Evolutionary conservation across 2,329 filamentous ascomycete species (phyloP).

Genomic region (Gliomastix tumulicola): DNA sequence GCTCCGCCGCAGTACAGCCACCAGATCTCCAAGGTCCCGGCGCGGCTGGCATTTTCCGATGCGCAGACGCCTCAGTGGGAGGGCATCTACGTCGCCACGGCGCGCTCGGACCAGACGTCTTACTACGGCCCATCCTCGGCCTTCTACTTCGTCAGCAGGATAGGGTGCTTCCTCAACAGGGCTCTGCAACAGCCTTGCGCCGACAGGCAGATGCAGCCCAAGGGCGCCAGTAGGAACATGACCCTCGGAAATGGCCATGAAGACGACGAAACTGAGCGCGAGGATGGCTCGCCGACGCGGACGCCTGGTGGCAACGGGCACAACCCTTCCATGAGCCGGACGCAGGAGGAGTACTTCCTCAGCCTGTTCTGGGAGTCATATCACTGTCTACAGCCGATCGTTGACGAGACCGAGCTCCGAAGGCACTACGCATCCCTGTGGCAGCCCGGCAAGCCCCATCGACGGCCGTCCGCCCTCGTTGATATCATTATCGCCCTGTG

Average conservation of each 20-base stretch:
- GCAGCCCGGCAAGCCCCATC: conserved; percentile 6
- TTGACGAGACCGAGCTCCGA: conserved; percentile 5
- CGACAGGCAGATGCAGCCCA: conserved; percentile 7
- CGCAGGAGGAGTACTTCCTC: conserved; percentile 38
- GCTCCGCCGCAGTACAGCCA: too few species aligned
- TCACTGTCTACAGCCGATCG: conserved; percentile 4
- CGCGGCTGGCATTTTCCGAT: not conserved
- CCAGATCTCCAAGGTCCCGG: not conserved
- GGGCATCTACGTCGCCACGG: conserved; percentile 25
- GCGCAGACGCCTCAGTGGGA: conserved; percentile 12
- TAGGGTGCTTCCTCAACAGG: conserved; percentile 25
- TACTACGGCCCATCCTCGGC: conserved; percentile 37
- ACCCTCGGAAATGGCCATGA: conserved; percentile 2
- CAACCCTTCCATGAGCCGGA: conserved; percentile 18
- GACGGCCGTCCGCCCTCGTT: conserved; percentile 39
- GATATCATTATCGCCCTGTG: conserved; percentile 45
- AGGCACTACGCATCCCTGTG: conserved; percentile 5
- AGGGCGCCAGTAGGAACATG: conserved; percentile 7
- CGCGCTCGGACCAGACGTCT: conserved; percentile 23
- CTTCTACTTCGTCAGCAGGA: conserved; percentile 35
- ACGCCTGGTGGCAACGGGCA: not conserved
- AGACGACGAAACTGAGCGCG: not conserved
- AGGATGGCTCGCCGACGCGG: not conserved
- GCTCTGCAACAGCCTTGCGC: conserved; percentile 17
- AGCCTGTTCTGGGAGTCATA: conserved; percentile 6